Evolutionary conservation across 75 land plant genomes (phyloP), one percentile per base, ranked within the genome.

Genomic region (Azolla pinnata): DNA sequence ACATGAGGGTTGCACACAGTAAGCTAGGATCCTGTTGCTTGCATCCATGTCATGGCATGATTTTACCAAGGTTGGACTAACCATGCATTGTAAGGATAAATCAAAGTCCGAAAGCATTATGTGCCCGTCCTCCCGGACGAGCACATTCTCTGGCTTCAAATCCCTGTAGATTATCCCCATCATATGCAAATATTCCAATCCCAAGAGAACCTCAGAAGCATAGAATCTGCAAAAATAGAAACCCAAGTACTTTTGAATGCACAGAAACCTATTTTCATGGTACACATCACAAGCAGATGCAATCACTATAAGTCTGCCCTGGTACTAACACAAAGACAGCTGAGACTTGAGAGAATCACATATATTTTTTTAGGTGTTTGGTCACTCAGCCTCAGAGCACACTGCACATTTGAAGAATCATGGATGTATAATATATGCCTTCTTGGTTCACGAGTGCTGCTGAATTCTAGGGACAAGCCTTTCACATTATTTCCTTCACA

Each of bases 71-170:
- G 88, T 87, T 29, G 91, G 91, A 25, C 81, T 84, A 29, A 81
- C 84, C 27, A 78, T 71, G 63, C 91, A 87, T 55, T 82, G 57
- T 17, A 87, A 38, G 16, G 91, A 87, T 58, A 87, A 79, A 46
- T 87, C 91, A 56, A 87, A 87, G 30, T 87, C 91, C 8, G 91
- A 87, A 4, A 87, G 82, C 91, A 87, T 87, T 40, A 87, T 87
- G 74, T 87, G 91, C 32, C 91, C 91, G 67, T 87, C 91, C 46
- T 84, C 91, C 40, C 91, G 80, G 14, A 87, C 91, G 20, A 87
- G 73, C 47, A 87, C 85, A 62, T 87, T 87, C 59, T 87, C 91
- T 3, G 91, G 91, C 66, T 87, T 87, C 38, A 87, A 65, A 52
- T 87, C 91, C 52, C 91, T 70, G 71, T 87, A 87, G 31, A 87